Base-by-base conservation (phyloP, 768 basidiomycete species). In the Coprinopsis marcescibilis region DNA sequence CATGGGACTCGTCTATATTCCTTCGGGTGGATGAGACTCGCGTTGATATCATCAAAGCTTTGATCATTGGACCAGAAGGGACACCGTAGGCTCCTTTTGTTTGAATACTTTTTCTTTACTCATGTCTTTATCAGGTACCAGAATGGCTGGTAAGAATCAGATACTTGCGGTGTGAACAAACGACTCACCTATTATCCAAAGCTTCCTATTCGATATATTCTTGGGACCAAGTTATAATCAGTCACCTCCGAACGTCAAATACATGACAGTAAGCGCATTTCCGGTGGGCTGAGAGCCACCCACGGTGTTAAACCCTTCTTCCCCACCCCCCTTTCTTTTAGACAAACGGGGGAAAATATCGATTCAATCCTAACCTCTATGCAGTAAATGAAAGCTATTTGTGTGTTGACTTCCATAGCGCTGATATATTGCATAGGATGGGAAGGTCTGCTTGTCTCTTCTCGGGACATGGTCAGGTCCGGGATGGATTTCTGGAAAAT, bases 281-380 rank as follows among this genome's bases (percentile, higher is more conserved):
- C 19, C 19, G 25, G 25, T 26, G 10, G 8, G n/a, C 30, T 23
- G 34, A n/a, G 3, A 3, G 11, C 25, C 13, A 34, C 24, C 29
- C 27, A n/a, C n/a, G n/a, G n/a, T 23, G 13, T 23, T 17, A 1
- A 25, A 32, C n/a, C n/a, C n/a, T 37, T 32, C 19, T 35, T 12
- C 27, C 30, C 21, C n/a, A 32, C 33, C 6, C 21, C 14, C 7
- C 17, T 29, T 19, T 48, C 24, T 43, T 38, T 11, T 47, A 90
- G 85, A 93, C 91, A 1, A 84, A 89, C 52, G 88, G 86, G 5
- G 90, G 90, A 25, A 89, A 84, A 65, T 93, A 69, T 64, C 80
- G 94, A 35, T 92, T 95, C 67, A 96, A 96, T 55, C 94, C 94
- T 2, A 97, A 96, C 63, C 71, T 96, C 25, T 97, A 93, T 62